Evolutionary conservation across 352 stramenopile genomes (phyloP), one percentile per base, ranked within the genome.

Genomic region (Globisporangium carolinianum): DNA sequence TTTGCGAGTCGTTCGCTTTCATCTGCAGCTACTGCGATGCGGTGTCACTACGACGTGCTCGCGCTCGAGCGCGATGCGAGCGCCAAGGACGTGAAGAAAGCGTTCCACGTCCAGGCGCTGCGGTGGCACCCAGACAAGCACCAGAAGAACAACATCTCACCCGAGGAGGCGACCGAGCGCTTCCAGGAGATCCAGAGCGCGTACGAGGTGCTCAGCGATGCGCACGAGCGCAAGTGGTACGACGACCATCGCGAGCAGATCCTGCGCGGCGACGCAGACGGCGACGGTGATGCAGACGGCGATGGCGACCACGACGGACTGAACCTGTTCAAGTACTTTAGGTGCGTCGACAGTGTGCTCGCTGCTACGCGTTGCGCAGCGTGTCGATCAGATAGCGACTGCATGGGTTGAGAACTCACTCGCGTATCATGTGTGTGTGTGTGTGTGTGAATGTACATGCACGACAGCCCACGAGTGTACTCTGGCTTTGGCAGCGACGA

Each of bases 111-210:
- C 15, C 76, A 89, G 55, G 85, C 85, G 49, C 66, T 93, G 51
- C 75, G 76, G 32, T 94, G 83, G 83, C 85, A 94, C 57, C 85
- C 85, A n/a, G 85, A 93, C 57, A 94, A 94, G 66, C 83, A 92
- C 63, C 79, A 91, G 58, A 60, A 79, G 61, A 83, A 87, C 58
- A 70, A 69, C 37, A 76, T 91, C 53, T 83, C 81, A 38, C 67
- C 64, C 50, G 85, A 91, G 12, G 85, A 93, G 55, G 81, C 85
- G 11, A 95, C 85, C 18, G 56, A 80, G 61, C 70, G 76, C 48
- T 95, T 95, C 69, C 83, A 95, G 64, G 79, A 86, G 62, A 87
- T 95, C 58, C 85, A 95, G 68, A 89, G 69, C 62, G 83, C 85
- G 12, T 95, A 95, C 66, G 82, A 91, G 61, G 83, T 95, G 63